Base-by-base conservation (phyloP, 176 grass and related monocot species). In the Oryza glumipatula region DNA sequence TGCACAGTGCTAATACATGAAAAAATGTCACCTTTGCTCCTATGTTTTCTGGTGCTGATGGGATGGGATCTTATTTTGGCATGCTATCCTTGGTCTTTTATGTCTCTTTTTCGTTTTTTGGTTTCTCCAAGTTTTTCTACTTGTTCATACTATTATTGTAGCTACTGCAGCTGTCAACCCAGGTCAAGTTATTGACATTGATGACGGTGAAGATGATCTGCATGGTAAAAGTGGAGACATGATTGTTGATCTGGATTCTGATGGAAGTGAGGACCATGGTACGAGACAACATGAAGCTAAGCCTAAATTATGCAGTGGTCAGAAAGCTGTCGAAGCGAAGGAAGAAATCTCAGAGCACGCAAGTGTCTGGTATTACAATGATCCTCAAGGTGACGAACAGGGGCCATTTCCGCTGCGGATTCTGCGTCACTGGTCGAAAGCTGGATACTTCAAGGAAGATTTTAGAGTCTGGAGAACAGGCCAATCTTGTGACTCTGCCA, bases 391-490 rank as follows among this genome's bases (percentile, higher is more conserved):
- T 6, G 83, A 91, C 3, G 74, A 85, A 45, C 94, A 86, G 74
- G 94, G 94, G 14, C 91, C 94, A 9, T 96, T 96, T 86, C 1
- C 72, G 19, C 44, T 91, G 30, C 26, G 33, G 30, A 13, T 48
- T 1, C 54, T 98, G 65, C 63, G 64, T 8, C 1, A 0, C 0
- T 95, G 95, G 95, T 68, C 39, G 44, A 22, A 67, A 22, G 30
- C n/a, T 24, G 82, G 82, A 4, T 90, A 47, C 80, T 98, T 98
- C 10, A 41, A 67, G 4, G 41, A 83, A 2, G 61, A 80, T 75
- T 98, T 98, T 58, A 91, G 36, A 85, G 92, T 95, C 11, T 93
- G 95, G 95, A 90, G 68, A 78, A 63, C 17, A 30, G 88, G 82
- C 9, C 92, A 93, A 36, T 84, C 88, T 61, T 83, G 51, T 9